These are phyloP conservation scores for Metschnikowia baotianmanensis DNA, from an alignment of 805 yeast species.

Conservation along the genomic window DNA sequence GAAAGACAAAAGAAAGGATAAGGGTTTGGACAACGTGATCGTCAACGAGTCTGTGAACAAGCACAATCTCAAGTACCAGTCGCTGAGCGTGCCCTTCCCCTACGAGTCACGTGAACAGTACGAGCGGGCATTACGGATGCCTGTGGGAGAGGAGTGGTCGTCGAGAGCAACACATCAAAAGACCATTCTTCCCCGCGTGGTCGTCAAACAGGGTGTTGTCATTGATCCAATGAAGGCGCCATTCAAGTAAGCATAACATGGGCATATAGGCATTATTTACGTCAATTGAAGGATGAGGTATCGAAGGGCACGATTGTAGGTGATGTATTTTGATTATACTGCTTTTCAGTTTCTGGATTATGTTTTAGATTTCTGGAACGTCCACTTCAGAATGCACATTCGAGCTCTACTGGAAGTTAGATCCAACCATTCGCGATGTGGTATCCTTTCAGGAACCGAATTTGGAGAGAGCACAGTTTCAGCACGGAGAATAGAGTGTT, in stretches of 20 bases:
- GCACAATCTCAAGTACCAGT: slow-evolving; percentile 80
- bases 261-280: not conserved
- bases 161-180: slow-evolving; percentile 83
- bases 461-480: no score
- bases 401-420: no score
- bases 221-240: slow-evolving; percentile 91
- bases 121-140: slow-evolving; percentile 90
- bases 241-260: slow-evolving; percentile 44
- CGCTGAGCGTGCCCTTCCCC: slow-evolving; percentile 92
- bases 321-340: no score
- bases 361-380: no score
- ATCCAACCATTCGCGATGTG: no score
- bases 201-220: slow-evolving; percentile 82
- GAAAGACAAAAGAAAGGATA: slow-evolving; percentile 73
- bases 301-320: no score
- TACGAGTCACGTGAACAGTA: slow-evolving; percentile 92
- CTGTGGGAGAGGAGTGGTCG: slow-evolving; percentile 97
- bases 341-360: no score
- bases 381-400: no score
- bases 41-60: slow-evolving; percentile 86
- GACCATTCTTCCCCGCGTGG: slow-evolving; percentile 83
- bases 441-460: no score
- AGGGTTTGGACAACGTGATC: slow-evolving; percentile 73
- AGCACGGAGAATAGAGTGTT: no score
- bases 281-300: not conserved